A percentile compares a stretch with the other conserved stretches of the same genome.
Conservation (phyloP, 352 stramenopile genomes). For the Globisporangium uncinulatum region DNA sequence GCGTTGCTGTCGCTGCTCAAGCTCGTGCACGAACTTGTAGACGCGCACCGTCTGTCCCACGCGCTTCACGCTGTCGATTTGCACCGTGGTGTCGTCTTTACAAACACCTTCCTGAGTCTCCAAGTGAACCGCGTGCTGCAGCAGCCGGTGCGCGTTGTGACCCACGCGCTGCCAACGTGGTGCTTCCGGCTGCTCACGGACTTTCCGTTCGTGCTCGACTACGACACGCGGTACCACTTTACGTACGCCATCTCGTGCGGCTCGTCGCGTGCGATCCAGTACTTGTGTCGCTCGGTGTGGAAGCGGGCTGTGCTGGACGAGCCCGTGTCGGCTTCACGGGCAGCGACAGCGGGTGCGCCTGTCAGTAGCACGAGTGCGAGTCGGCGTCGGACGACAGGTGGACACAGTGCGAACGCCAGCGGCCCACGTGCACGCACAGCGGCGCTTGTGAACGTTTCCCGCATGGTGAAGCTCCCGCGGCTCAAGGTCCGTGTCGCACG, state of each 20-base stretch:
- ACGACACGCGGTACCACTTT: slow-evolving; percentile 60
- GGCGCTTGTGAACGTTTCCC: slow-evolving; percentile 40
- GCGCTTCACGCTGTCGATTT: neutral
- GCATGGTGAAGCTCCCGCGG: slow-evolving; percentile 70
- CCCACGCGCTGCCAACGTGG: slow-evolving; percentile 52
- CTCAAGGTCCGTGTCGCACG: slow-evolving; percentile 71
- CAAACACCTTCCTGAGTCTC: slow-evolving; percentile 55
- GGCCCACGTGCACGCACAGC: slow-evolving; percentile 25
- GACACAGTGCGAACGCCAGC: neutral
- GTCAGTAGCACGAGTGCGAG: neutral
- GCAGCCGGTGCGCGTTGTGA: slow-evolving; percentile 59
- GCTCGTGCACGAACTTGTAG: slow-evolving; percentile 25
- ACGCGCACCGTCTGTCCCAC: neutral
- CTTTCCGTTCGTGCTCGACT: slow-evolving; percentile 60
- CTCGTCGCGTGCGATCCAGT: slow-evolving; percentile 59
- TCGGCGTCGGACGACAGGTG: neutral
- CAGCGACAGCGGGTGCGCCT: neutral
- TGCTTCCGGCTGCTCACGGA: slow-evolving; percentile 43
- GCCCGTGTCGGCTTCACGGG: slow-evolving; percentile 5
- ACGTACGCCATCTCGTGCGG: slow-evolving; percentile 66
- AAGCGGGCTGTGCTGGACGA: slow-evolving; percentile 53
- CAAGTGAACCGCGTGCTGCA: slow-evolving; percentile 53
- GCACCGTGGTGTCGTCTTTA: slow-evolving; percentile 20
- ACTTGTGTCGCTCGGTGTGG: slow-evolving; percentile 64
- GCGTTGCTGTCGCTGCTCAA: slow-evolving; percentile 44